Percentiles rank a stretch among this genome's conserved stretches.
phyloP scores from a whole-genome alignment of 176 grass and related monocot species.

The Eleusine coracana region DNA sequence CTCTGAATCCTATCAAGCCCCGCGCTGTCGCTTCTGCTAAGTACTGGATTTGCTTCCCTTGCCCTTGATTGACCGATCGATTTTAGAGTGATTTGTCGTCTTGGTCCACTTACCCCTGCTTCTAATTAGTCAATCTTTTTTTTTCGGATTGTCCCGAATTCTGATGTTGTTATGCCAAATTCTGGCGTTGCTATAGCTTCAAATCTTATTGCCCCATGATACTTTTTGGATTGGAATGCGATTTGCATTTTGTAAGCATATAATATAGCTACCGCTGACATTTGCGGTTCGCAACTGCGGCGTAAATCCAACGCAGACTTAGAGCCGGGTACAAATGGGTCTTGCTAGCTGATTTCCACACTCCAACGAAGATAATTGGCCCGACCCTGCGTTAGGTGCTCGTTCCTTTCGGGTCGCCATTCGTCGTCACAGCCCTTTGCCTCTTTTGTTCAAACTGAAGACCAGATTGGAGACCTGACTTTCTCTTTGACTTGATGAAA shows the following conservation, averaged over 20 bases:
- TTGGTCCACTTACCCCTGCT: not conserved
- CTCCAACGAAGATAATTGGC: not conserved
- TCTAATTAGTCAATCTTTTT: not conserved
- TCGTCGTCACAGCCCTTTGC: not conserved
- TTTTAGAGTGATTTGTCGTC: not conserved
- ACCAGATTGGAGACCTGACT: conserved; percentile 13
- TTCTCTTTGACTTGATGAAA: conserved; percentile 32
- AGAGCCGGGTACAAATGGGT: not conserved
- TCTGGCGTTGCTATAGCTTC: not conserved
- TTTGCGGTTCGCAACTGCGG: not conserved
- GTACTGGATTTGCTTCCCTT: not conserved
- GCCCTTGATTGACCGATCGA: no score
- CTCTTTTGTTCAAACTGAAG: not conserved
- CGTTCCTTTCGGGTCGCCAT: not conserved
- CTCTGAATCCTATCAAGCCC: not conserved
- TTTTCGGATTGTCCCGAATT: not conserved
- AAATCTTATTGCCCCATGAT: not conserved
- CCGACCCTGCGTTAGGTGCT: conserved; percentile 5
- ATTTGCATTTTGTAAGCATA: not conserved
- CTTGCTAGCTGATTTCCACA: not conserved
- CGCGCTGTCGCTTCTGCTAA: not conserved
- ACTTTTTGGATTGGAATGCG: not conserved
- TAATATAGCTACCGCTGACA: not conserved
- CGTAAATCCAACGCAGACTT: not conserved
- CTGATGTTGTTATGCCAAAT: not conserved